Conservation (phyloP, 805 yeast genomes). For the Wickerhamomyces queroliae region DNA sequence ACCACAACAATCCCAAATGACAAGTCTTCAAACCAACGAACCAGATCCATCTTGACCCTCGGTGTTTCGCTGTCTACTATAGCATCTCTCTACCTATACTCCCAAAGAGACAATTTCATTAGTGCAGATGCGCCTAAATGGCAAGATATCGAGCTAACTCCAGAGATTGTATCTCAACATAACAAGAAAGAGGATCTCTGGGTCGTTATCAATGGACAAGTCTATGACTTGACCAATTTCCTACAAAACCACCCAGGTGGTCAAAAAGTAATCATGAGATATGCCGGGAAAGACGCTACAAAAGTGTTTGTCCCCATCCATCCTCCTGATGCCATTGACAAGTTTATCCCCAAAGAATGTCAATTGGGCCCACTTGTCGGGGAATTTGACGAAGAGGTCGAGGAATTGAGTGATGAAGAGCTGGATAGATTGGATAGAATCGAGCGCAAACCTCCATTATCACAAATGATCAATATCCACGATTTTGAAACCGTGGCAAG, state of each 20-base stretch:
- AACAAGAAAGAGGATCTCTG: slow-evolving; percentile 58
- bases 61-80: background rate
- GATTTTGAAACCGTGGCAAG: slow-evolving; percentile 89
- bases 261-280: slow-evolving; percentile 65
- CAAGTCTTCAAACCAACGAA: background rate
- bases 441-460: slow-evolving; percentile 59
- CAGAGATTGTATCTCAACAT: slow-evolving; percentile 22
- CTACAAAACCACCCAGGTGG: slow-evolving; percentile 79
- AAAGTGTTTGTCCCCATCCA: slow-evolving; percentile 84
- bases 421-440: slow-evolving; percentile 33
- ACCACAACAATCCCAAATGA: background rate
- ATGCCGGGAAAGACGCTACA: slow-evolving; percentile 82
- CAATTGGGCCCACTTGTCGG: slow-evolving; percentile 52
- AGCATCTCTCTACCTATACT: background rate
- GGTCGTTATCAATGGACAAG: slow-evolving; percentile 78
- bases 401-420: slow-evolving; percentile 30
- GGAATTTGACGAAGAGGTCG: slow-evolving; percentile 31
- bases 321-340: slow-evolving; percentile 78
- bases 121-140: background rate
- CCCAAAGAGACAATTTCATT: background rate
- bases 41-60: background rate
- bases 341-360: slow-evolving; percentile 51
- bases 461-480: slow-evolving; percentile 65
- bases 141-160: slow-evolving; percentile 12
- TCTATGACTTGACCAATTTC: slow-evolving; percentile 72